phyloP scores from a whole-genome alignment of 2,329 filamentous ascomycete species.

The Cryphonectria radicalis region DNA sequence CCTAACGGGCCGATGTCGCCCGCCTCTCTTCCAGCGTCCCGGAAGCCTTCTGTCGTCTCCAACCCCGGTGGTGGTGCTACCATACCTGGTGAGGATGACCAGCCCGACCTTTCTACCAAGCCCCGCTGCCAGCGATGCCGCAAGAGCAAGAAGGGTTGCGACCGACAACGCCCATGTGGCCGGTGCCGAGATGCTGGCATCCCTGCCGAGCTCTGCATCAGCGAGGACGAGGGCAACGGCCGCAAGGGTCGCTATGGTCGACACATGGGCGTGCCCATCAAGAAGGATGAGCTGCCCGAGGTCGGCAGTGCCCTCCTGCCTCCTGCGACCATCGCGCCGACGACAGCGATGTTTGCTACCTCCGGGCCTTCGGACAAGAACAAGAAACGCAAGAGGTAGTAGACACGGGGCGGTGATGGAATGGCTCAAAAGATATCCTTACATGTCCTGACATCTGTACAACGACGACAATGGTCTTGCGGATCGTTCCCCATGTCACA shows the following conservation, averaged over 20 bases:
- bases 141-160: conserved; percentile 99
- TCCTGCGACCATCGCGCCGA: conserved; percentile 39
- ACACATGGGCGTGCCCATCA: conserved; percentile 70
- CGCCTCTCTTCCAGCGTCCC: conserved; percentile 70
- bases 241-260: conserved; percentile 89
- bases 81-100: conserved; percentile 73
- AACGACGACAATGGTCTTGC: not conserved
- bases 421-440: not conserved
- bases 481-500: not conserved
- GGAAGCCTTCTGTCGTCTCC: conserved; percentile 76
- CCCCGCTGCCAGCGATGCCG: conserved; percentile 97
- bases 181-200: conserved; percentile 96
- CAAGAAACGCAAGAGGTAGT: conserved; percentile 68
- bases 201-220: conserved; percentile 89
- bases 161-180: conserved; percentile 92
- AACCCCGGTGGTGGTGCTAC: conserved; percentile 42
- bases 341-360: conserved; percentile 49
- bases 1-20: conserved; percentile 59
- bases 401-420: conserved; percentile 28
- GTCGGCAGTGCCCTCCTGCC: conserved; percentile 41
- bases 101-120: conserved; percentile 92
- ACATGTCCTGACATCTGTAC: not conserved
- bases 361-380: conserved; percentile 54
- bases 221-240: conserved; percentile 96
- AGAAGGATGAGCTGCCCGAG: conserved; percentile 59